Percentiles rank a stretch among this genome's conserved stretches.
Conservation (phyloP, 2,329 filamentous ascomycete genomes). For the Exophiala mesophila region DNA sequence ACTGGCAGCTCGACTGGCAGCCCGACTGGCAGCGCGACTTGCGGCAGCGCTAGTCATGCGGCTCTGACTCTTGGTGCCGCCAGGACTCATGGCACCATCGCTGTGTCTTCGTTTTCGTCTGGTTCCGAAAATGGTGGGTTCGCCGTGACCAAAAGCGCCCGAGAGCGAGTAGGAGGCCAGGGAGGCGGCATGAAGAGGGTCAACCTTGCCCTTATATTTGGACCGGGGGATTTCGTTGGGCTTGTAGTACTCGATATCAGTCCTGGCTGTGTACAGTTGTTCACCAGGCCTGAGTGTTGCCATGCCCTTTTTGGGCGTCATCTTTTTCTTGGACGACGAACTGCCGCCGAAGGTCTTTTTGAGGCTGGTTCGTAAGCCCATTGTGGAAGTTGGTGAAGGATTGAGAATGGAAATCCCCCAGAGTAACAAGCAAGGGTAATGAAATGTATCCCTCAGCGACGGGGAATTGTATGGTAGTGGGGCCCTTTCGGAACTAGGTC, state of each 20-base stretch:
- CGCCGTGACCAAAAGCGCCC: slow-evolving; percentile 18
- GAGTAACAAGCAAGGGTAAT: too few relatives aligned
- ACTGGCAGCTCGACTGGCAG: slow-evolving; percentile 6
- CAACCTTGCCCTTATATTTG: slow-evolving; percentile 46
- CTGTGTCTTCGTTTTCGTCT: slow-evolving; percentile 15
- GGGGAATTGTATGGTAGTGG: too few relatives aligned
- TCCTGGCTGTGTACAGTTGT: slow-evolving; percentile 23
- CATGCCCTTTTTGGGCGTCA: slow-evolving; percentile 3
- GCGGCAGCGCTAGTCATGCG: slow-evolving; percentile 7
- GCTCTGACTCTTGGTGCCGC: slow-evolving; percentile 28
- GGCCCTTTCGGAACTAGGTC: too few relatives aligned
- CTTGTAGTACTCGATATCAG: slow-evolving; percentile 46
- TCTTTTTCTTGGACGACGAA: slow-evolving; percentile 4
- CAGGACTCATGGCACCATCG: slow-evolving; percentile 20
- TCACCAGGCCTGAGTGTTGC: slow-evolving; percentile 11
- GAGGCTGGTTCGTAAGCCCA: neutral
- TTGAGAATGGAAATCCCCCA: too few relatives aligned
- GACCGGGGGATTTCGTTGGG: slow-evolving; percentile 44
- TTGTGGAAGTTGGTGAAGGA: neutral
- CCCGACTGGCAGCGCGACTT: slow-evolving; percentile 18
- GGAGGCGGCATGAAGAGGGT: slow-evolving; percentile 40
- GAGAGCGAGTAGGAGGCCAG: slow-evolving; percentile 44
- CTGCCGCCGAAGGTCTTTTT: neutral
- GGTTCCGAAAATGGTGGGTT: neutral
- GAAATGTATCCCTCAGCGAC: too few relatives aligned